phyloP scores from a whole-genome alignment of 768 basidiomycete species.

The Sistotremastrum suecicum region DNA sequence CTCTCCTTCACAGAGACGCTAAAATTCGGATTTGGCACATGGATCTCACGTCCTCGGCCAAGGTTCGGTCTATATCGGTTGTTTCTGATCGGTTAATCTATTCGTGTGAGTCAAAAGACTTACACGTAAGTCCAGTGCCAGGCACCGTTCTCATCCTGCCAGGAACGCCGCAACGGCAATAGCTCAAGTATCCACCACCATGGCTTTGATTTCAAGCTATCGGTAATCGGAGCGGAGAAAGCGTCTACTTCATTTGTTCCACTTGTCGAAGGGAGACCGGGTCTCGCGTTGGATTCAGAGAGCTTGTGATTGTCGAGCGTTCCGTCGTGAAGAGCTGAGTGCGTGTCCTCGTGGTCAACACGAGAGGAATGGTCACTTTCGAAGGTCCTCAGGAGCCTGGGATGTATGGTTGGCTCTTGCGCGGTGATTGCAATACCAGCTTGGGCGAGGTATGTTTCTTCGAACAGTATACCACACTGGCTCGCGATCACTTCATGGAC shows the following conservation, averaged over 20 bases:
- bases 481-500: constrained; percentile 46
- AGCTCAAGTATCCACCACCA: constrained; percentile 68
- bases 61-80: constrained; percentile 8
- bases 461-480: constrained; percentile 47
- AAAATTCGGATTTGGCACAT: constrained; percentile 31
- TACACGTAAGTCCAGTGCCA: constrained; percentile 48
- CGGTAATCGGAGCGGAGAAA: constrained; percentile 26
- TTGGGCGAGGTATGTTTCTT: constrained; percentile 28
- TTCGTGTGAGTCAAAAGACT: constrained; percentile 12
- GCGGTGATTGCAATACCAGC: constrained; percentile 23
- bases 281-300: constrained; percentile 4
- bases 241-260: not conserved
- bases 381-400: not conserved
- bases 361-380: not conserved
- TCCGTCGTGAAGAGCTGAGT: constrained; percentile 2
- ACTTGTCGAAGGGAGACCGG: not conserved
- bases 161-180: constrained; percentile 35
- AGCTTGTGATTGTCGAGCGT: not conserved
- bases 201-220: constrained; percentile 28
- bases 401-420: not conserved
- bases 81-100: not conserved
- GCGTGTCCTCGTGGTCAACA: not conserved
- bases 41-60: not conserved
- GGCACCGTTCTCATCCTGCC: constrained; percentile 38
- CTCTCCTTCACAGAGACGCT: constrained; percentile 51